A percentile compares a stretch with the other conserved stretches of the same genome.
These are phyloP conservation scores for Boletellus deceptivus DNA, from an alignment of 1,284 basidiomycete species.

Conservation along the genomic window DNA sequence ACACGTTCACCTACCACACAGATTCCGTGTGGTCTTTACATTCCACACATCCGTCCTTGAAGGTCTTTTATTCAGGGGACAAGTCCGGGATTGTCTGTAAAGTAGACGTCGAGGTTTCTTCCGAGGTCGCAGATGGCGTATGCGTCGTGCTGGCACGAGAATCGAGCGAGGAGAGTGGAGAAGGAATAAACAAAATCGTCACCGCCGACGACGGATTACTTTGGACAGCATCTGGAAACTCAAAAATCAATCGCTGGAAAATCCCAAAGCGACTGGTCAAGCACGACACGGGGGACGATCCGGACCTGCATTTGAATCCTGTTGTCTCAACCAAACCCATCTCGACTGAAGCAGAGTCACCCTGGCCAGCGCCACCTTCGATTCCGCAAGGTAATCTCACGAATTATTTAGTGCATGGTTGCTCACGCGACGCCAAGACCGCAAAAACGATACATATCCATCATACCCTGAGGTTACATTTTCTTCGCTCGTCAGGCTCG, in stretches of 20 bases:
- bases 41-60: conserved; percentile 84
- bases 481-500: conserved; percentile 74
- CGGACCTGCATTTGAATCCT: conserved; percentile 15
- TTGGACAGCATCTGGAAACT: conserved; percentile 88
- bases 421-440: conserved; percentile 23
- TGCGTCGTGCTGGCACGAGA: conserved; percentile 85
- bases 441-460: conserved; percentile 21
- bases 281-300: conserved; percentile 12
- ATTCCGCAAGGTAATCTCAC: conserved; percentile 23
- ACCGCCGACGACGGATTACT: conserved; percentile 84
- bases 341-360: conserved; percentile 22
- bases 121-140: conserved; percentile 83
- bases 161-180: conserved; percentile 36
- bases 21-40: conserved; percentile 94
- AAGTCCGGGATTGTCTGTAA: conserved; percentile 86
- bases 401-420: background rate
- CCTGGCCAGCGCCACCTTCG: conserved; percentile 10
- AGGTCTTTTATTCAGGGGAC: conserved; percentile 96
- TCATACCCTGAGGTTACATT: conserved; percentile 57
- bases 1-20: conserved; percentile 95
- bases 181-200: conserved; percentile 84
- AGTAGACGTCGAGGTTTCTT: conserved; percentile 82
- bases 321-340: conserved; percentile 17
- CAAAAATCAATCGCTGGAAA: conserved; percentile 81
- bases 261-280: conserved; percentile 19